Percentiles rank a stretch among this genome's conserved stretches.
Conservation (phyloP, 495 filamentous ascomycete genomes). For the Penicillium canariense region DNA sequence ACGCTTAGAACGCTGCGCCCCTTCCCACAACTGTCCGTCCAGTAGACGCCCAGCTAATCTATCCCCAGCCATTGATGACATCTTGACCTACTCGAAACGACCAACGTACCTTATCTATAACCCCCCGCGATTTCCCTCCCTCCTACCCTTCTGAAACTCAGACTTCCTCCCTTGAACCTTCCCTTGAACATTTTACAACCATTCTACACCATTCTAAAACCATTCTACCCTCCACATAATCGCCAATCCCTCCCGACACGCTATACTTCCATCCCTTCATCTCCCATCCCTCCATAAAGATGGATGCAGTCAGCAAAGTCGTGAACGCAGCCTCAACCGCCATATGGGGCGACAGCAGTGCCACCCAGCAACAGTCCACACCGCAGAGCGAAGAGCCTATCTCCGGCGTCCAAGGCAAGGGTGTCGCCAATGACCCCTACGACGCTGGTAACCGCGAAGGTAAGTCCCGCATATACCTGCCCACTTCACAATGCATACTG, state of each 20-base stretch:
- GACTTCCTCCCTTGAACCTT: no score
- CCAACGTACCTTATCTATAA: background rate
- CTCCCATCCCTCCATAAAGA: conserved; percentile 4
- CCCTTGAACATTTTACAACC: no score
- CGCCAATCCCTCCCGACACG: background rate
- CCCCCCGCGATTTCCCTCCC: background rate
- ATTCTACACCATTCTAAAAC: no score
- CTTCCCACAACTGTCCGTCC: background rate
- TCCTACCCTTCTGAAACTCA: background rate
- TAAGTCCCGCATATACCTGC: conserved; percentile 17
- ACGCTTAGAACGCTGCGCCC: background rate
- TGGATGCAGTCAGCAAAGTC: conserved; percentile 41
- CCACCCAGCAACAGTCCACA: conserved; percentile 7
- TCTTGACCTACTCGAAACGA: conserved; percentile 2
- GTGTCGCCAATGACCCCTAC: conserved; percentile 39
- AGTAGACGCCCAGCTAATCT: conserved; percentile 3
- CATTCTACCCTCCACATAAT: background rate
- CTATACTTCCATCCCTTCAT: background rate
- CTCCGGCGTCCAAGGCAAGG: conserved; percentile 42
- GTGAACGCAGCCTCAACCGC: conserved; percentile 35
- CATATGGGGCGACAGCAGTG: conserved; percentile 32
- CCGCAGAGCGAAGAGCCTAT: conserved; percentile 41
- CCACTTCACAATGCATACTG: background rate
- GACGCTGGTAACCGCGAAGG: conserved; percentile 45
- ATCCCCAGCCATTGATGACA: conserved; percentile 8